Percentiles rank a stretch among this genome's conserved stretches.
Evolutionary conservation across 345 rosid species (phyloP).

Genomic region (Trapa incisa): DNA sequence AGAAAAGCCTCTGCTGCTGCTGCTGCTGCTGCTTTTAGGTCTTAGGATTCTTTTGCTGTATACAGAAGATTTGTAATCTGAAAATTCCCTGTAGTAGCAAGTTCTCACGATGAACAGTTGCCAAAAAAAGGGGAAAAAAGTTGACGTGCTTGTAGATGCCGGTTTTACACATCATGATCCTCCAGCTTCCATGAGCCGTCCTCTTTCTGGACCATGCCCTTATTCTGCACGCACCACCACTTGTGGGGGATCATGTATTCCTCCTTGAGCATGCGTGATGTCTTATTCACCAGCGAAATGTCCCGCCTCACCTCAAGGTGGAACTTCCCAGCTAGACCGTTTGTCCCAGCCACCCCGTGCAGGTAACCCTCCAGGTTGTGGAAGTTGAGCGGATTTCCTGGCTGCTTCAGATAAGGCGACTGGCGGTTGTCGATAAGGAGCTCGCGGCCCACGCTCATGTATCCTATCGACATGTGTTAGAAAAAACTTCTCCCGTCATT

Average conservation of each 20-base stretch:
- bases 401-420: conserved; percentile 18
- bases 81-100: conserved; percentile 1
- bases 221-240: conserved; percentile 42
- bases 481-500: too few relatives aligned
- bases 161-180: conserved; percentile 17
- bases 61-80: not conserved
- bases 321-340: conserved; percentile 12
- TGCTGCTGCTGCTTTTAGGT: not conserved
- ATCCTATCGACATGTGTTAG: not conserved
- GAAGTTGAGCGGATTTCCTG: conserved; percentile 11
- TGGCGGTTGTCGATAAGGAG: conserved; percentile 13
- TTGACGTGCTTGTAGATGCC: not conserved
- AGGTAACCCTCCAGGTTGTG: conserved; percentile 24
- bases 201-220: conserved; percentile 40
- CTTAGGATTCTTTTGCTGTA: too few relatives aligned
- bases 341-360: conserved; percentile 28
- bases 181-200: conserved; percentile 42
- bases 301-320: conserved; percentile 19
- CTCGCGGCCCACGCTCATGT: conserved; percentile 14
- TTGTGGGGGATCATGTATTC: conserved; percentile 29
- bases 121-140: not conserved
- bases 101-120: not conserved
- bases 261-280: conserved; percentile 18
- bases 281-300: conserved; percentile 20
- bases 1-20: not conserved